phyloP scores from a whole-genome alignment of 352 stramenopile genomes.

The Globisporangium acanthophoron region DNA sequence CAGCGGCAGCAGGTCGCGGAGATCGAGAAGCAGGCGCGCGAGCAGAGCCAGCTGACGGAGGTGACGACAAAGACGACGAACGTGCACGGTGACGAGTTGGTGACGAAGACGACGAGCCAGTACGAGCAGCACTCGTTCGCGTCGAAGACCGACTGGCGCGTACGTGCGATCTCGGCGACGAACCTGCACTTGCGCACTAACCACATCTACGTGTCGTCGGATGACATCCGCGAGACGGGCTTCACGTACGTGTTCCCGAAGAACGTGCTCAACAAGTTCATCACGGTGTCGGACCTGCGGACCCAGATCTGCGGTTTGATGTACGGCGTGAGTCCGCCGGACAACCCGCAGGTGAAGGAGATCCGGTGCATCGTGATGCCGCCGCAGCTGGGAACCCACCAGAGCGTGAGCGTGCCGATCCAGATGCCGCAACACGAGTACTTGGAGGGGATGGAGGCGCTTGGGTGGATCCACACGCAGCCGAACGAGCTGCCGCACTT shows the following conservation, averaged over 20 bases:
- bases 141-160: conserved; percentile 99
- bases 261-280: conserved; percentile 99
- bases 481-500: conserved; percentile 97
- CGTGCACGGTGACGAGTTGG: conserved; percentile 99
- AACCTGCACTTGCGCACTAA: conserved; percentile 99
- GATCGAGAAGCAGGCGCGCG: conserved; percentile 98
- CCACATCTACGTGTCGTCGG: conserved; percentile 99
- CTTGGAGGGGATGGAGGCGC: conserved; percentile 96
- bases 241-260: conserved; percentile 99
- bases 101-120: conserved; percentile 98
- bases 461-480: conserved; percentile 99
- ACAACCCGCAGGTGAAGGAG: conserved; percentile 99
- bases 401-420: conserved; percentile 96
- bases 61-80: conserved; percentile 99
- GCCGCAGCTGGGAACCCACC: conserved; percentile 98
- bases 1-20: conserved; percentile 99
- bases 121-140: conserved; percentile 99
- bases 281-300: conserved; percentile 96
- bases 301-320: conserved; percentile 98
- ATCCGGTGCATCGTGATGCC: conserved; percentile 99
- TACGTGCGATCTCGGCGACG: conserved; percentile 97
- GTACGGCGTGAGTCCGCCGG: conserved; percentile 97
- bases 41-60: conserved; percentile 97
- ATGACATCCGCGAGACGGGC: conserved; percentile 97
- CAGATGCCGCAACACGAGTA: conserved; percentile 95